Base-by-base conservation (phyloP, 345 rosid genomes). In the Lagerstroemia speciosa region DNA sequence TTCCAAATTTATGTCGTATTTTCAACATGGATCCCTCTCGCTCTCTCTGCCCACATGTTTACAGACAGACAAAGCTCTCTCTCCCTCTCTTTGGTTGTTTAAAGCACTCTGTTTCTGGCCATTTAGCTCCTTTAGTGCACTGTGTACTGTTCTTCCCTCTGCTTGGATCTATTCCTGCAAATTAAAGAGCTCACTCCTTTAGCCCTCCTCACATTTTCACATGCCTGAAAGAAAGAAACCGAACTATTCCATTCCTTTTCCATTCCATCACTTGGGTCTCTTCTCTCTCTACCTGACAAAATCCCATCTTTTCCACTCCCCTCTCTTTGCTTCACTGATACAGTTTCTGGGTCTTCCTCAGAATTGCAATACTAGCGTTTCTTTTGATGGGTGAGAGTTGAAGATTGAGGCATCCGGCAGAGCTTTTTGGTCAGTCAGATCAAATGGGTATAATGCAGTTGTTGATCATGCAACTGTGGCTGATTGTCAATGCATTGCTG, bases 281-380 rank as follows among this genome's bases (percentile, higher is more conserved):
- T 38, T 58, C 46, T 46, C 62, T 58, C 62, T 60, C 66, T 60
- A 26, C 66, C 43, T 3, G 24, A 53, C 26, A 40, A 67, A 50
- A 48, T 62, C 30, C 45, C 66, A 36, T 40, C 66, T 58, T 40
- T 45, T 11, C 7, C 63, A 11, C 19, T 41, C 65, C 43, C 16
- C 37, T 24, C 33, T 20, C 50, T 45, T 79, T 69, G 26, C 77
- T 73, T 76, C 69, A 29, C 22, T 66, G 71, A 34, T 71, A 81
- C 75, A 67, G 43, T 67, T 70, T 74, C 83, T 79, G 83, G 85
- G 81, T 77, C 83, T 73, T 65, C 43, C 65, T n/a, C 61, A 64
- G 46, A 45, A 31, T 67, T 52, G 60, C 60, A 53, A 22, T n/a
- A 2, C n/a, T 22, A 53, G 30, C 60, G 30, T 58, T 11, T 7